A percentile compares a stretch with the other conserved stretches of the same genome.
Conservation (phyloP, 192 early-diverging fungal species). For the Dissophora globulifera region DNA sequence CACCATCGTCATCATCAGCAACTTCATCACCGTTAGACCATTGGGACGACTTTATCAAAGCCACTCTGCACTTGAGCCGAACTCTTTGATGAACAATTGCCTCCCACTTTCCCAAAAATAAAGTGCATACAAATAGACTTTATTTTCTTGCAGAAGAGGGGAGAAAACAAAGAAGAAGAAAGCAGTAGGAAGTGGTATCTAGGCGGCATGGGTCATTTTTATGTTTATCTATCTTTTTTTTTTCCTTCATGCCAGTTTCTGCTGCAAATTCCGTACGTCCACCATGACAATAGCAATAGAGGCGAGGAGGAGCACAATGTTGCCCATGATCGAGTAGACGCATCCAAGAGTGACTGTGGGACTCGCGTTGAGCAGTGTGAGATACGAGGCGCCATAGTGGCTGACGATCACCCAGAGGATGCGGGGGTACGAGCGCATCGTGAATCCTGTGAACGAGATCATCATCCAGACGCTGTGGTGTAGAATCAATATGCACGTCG, state of each 20-base stretch:
- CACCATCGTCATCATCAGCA: constrained; percentile 4
- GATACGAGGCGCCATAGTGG: constrained; percentile 77
- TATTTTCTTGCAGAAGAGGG: no score
- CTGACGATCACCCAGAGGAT: constrained; percentile 63
- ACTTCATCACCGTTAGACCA: background rate
- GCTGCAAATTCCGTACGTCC: constrained; percentile 33
- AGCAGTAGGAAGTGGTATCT: no score
- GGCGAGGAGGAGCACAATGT: constrained; percentile 22
- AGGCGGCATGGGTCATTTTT: background rate
- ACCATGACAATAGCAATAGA: constrained; percentile 24
- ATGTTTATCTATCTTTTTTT: no score
- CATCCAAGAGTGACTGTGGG: constrained; percentile 26
- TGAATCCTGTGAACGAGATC: constrained; percentile 77
- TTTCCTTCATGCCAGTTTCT: constrained; percentile 5
- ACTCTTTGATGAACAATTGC: background rate
- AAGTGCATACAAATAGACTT: background rate
- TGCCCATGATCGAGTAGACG: constrained; percentile 35
- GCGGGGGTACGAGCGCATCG: constrained; percentile 53
- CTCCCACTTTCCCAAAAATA: background rate
- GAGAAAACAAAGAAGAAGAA: no score
- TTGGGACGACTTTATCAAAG: constrained; percentile 16
- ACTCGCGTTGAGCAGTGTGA: constrained; percentile 44
- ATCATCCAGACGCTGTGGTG: constrained; percentile 81
- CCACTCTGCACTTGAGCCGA: constrained; percentile 2
- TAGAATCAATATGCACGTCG: constrained; percentile 74